A percentile compares a stretch with the other conserved stretches of the same genome.
These are phyloP conservation scores for Logfia minima DNA, from an alignment of 129 eudicot species.

Conservation along the genomic window DNA sequence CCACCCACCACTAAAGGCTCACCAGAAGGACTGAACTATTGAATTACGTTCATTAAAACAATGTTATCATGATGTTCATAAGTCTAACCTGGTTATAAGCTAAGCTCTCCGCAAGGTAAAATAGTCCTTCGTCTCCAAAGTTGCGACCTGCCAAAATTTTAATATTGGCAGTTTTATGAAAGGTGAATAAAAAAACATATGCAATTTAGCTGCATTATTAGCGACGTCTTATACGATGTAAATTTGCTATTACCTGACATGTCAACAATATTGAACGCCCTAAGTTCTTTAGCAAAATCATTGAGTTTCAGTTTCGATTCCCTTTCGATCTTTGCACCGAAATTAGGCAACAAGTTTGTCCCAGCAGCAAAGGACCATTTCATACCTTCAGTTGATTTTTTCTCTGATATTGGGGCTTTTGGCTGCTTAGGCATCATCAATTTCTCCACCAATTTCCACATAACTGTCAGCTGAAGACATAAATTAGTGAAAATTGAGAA, in stretches of 20 bases:
- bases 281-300: conserved; percentile 83
- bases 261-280: conserved; percentile 61
- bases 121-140: conserved; percentile 88
- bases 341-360: conserved; percentile 55
- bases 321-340: conserved; percentile 61
- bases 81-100: conserved; percentile 76
- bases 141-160: conserved; percentile 60
- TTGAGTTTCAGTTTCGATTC: conserved; percentile 62
- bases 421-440: conserved; percentile 57
- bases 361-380: conserved; percentile 90
- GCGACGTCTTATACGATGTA: background rate
- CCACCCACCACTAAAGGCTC: background rate
- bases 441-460: conserved; percentile 84
- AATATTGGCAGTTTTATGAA: background rate
- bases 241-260: conserved; percentile 70
- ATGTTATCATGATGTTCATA: background rate
- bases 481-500: conserved; percentile 53
- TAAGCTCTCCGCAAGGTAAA: conserved; percentile 86
- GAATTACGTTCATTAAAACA: conserved; percentile 2
- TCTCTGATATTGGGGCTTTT: conserved; percentile 47
- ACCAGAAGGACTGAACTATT: background rate
- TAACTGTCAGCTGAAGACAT: conserved; percentile 86
- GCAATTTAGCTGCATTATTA: conserved; percentile 1
- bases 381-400: conserved; percentile 50
- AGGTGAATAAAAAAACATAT: background rate